Evolutionary conservation across 306 rosid species (phyloP).

Genomic region (Fragaria nilgerrensis): DNA sequence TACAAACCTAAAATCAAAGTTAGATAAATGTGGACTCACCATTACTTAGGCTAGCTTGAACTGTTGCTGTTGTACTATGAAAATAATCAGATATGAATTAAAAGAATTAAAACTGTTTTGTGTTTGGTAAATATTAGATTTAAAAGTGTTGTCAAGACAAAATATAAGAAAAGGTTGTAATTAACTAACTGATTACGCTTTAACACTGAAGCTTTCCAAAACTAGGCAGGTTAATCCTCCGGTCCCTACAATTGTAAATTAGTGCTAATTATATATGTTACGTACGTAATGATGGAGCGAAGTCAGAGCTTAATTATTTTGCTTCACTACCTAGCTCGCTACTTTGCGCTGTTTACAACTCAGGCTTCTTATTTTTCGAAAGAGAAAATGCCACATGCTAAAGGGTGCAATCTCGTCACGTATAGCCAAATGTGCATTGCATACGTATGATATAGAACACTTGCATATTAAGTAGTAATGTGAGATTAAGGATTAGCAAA

Average conservation of each 20-base stretch:
- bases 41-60: neutral
- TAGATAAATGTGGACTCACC: neutral
- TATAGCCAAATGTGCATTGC: neutral
- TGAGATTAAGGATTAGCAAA: neutral
- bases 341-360: constrained; percentile 2
- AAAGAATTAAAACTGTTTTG: too few species aligned
- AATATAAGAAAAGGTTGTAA: neutral
- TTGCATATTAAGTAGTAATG: neutral
- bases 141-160: too few species aligned
- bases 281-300: neutral
- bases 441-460: neutral
- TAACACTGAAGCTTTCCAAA: neutral
- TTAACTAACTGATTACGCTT: too few species aligned
- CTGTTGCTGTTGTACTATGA: too few species aligned
- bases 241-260: neutral
- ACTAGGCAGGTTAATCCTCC: neutral
- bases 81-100: too few species aligned
- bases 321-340: neutral
- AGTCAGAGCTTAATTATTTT: neutral
- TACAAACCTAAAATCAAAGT: neutral
- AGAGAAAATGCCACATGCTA: neutral
- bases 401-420: neutral
- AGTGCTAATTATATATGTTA: too few species aligned
- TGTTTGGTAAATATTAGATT: too few species aligned
- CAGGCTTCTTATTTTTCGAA: neutral